Conservation (phyloP, 306 rosid genomes). For the Macrotyloma uniflorum region DNA sequence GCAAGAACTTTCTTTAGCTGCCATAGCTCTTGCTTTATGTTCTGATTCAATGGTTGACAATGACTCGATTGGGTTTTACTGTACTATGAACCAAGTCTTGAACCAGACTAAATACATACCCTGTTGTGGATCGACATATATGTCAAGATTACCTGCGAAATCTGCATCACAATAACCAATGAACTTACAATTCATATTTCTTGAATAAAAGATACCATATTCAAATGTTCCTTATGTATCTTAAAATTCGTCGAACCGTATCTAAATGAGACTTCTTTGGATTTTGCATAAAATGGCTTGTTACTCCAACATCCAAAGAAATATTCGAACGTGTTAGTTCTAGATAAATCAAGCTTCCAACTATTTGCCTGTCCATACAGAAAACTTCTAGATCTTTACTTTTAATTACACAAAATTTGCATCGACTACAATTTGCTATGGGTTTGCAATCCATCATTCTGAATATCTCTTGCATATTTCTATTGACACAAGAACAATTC, state of each 20-base stretch:
- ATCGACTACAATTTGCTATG: neutral
- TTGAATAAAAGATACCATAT: neutral
- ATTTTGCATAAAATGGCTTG: neutral
- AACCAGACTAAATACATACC: too few species aligned
- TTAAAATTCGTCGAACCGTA: neutral
- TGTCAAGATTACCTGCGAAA: too few species aligned
- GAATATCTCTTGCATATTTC: neutral
- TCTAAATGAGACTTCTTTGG: neutral
- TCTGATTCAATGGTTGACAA: too few species aligned
- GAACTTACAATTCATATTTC: too few species aligned
- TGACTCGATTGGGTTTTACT: too few species aligned
- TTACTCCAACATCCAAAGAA: neutral
- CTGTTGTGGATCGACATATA: too few species aligned
- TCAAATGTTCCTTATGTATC: neutral
- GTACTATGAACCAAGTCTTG: too few species aligned
- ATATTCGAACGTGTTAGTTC: neutral
- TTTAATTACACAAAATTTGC: neutral
- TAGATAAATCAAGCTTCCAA: neutral
- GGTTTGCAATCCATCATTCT: neutral
- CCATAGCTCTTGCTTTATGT: too few species aligned
- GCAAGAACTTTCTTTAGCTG: too few species aligned
- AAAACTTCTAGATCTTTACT: neutral
- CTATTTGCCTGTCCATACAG: neutral
- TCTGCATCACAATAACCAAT: too few species aligned
- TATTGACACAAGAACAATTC: neutral